Conservation (phyloP, 768 basidiomycete species). For the Lentinus tigrinus region DNA sequence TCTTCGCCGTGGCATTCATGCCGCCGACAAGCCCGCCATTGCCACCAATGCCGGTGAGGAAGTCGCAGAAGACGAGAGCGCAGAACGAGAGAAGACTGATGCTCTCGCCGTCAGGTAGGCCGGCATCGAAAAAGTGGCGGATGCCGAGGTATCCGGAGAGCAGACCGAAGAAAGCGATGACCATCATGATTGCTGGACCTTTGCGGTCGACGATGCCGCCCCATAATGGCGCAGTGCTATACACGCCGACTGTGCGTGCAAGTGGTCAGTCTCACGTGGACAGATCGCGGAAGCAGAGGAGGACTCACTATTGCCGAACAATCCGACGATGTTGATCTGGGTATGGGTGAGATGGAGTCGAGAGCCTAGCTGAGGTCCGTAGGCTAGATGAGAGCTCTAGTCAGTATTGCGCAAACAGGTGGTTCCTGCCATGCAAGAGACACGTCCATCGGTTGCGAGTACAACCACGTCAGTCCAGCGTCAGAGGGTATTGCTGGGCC, state of each 20-base stretch:
- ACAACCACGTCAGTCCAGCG: too few relatives aligned
- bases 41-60: conserved; percentile 75
- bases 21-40: conserved; percentile 69
- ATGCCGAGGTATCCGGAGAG: conserved; percentile 78
- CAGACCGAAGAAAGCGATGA: conserved; percentile 56
- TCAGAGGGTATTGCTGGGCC: too few relatives aligned
- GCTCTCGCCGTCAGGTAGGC: conserved; percentile 27
- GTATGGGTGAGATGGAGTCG: conserved; percentile 76
- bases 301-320: conserved; percentile 71
- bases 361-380: conserved; percentile 83
- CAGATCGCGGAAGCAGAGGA: neutral
- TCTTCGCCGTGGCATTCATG: conserved; percentile 81
- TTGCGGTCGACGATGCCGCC: conserved; percentile 74
- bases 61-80: conserved; percentile 60
- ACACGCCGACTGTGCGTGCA: conserved; percentile 62
- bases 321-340: conserved; percentile 74
- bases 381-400: conserved; percentile 47
- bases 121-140: conserved; percentile 59
- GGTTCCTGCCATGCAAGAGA: too few relatives aligned
- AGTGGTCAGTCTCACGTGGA: neutral
- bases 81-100: conserved; percentile 44
- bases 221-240: conserved; percentile 72
- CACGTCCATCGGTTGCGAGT: too few relatives aligned
- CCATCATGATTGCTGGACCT: conserved; percentile 70
- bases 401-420: neutral